These are phyloP conservation scores for Massariosphaeria phaeospora DNA, from an alignment of 495 filamentous ascomycete species.

Conservation along the genomic window DNA sequence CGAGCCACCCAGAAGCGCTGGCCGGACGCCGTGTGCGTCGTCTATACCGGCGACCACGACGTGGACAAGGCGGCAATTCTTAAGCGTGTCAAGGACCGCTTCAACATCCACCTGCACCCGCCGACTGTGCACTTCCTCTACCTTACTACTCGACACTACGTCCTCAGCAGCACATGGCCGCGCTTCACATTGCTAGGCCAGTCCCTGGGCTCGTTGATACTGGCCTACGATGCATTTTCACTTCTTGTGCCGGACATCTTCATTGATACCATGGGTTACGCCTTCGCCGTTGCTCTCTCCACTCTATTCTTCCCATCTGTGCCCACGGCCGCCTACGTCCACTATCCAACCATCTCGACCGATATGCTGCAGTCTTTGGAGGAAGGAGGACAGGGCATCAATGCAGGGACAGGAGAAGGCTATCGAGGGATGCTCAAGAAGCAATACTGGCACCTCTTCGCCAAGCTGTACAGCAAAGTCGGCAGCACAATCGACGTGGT, in stretches of 20 bases:
- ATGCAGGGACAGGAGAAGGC: slow-evolving; percentile 74
- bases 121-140: slow-evolving; percentile 84
- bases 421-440: slow-evolving; percentile 62
- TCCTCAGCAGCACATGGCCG: slow-evolving; percentile 78
- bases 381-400: slow-evolving; percentile 64
- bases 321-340: slow-evolving; percentile 89
- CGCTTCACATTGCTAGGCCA: slow-evolving; percentile 94
- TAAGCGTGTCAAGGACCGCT: slow-evolving; percentile 66
- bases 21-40: slow-evolving; percentile 80
- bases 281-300: slow-evolving; percentile 76
- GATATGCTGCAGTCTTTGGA: slow-evolving; percentile 87
- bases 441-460: slow-evolving; percentile 82
- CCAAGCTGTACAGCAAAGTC: slow-evolving; percentile 70
- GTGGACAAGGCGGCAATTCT: slow-evolving; percentile 74
- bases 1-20: slow-evolving; percentile 84
- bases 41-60: slow-evolving; percentile 93
- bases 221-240: slow-evolving; percentile 90
- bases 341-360: slow-evolving; percentile 97
- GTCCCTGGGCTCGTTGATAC: slow-evolving; percentile 74
- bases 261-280: slow-evolving; percentile 97
- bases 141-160: slow-evolving; percentile 77
- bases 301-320: slow-evolving; percentile 77
- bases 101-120: slow-evolving; percentile 85
- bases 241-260: slow-evolving; percentile 90
- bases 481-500: slow-evolving; percentile 81